Conservation (phyloP, 345 rosid genomes). For the Cochlearia excelsa region DNA sequence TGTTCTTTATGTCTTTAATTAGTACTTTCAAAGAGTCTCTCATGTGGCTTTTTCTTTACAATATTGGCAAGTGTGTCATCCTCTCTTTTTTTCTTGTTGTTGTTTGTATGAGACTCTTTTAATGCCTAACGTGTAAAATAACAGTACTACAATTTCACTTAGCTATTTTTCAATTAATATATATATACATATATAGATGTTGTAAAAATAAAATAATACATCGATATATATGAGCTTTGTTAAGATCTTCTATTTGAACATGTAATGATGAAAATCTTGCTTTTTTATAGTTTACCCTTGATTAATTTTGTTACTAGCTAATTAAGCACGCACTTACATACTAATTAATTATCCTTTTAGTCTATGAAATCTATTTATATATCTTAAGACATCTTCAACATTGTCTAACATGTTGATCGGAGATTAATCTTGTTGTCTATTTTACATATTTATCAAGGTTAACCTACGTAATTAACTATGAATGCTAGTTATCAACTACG, state of each 20-base stretch:
- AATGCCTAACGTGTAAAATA: constrained; percentile 36
- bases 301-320: background rate
- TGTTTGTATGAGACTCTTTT: constrained; percentile 23
- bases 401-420: no score
- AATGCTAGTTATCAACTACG: no score
- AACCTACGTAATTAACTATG: no score
- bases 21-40: constrained; percentile 49
- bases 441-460: constrained; percentile 11
- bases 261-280: constrained; percentile 14
- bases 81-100: background rate
- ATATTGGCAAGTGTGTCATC: constrained; percentile 28
- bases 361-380: constrained; percentile 1
- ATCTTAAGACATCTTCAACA: no score
- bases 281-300: constrained; percentile 6
- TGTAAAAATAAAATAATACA: no score
- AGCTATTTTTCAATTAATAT: background rate
- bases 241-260: constrained; percentile 17
- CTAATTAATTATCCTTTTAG: background rate
- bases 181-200: background rate
- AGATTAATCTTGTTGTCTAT: background rate
- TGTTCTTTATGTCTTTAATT: constrained; percentile 61
- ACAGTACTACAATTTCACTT: constrained; percentile 31
- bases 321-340: constrained; percentile 17
- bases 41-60: constrained; percentile 46
- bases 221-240: constrained; percentile 11